Evolutionary conservation across 106 monocot genomes (phyloP).

Genomic region (Allium sativum): DNA sequence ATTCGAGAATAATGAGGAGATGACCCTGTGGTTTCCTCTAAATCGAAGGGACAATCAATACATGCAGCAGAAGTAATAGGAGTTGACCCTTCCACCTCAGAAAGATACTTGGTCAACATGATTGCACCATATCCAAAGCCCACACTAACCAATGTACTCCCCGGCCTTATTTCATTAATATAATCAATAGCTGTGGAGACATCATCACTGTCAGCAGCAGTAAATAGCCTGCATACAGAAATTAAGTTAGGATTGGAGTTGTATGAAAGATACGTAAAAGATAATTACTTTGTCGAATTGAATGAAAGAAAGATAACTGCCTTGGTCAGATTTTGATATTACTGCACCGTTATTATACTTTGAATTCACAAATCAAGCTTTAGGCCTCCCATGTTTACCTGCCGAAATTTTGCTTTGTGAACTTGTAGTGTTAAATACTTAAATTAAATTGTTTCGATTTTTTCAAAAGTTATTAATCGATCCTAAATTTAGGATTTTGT

Average conservation of each 20-base stretch:
- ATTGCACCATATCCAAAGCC: constrained; percentile 92
- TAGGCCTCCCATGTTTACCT: no score
- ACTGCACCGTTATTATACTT: no score
- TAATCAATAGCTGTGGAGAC: constrained; percentile 59
- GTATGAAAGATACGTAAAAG: constrained; percentile 18
- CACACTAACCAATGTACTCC: constrained; percentile 70
- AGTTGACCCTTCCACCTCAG: constrained; percentile 69
- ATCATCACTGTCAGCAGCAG: constrained; percentile 99
- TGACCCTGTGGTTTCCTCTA: constrained; percentile 68
- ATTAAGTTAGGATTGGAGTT: constrained; percentile 13
- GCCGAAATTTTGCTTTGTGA: no score
- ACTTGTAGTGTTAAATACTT: no score
- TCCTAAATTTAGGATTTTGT: no score
- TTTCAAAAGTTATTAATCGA: no score
- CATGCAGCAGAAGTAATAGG: constrained; percentile 85
- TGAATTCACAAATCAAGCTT: no score
- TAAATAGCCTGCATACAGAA: constrained; percentile 90
- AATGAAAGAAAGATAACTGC: background rate
- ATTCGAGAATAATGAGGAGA: constrained; percentile 27
- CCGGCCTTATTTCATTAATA: constrained; percentile 51
- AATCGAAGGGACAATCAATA: constrained; percentile 87
- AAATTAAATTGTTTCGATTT: no score
- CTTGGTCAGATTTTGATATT: no score
- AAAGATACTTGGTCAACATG: constrained; percentile 91
- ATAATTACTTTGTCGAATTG: constrained; percentile 1